phyloP scores from a whole-genome alignment of 805 yeast genomes.

The Saccharomycopsis synnaedendra region DNA sequence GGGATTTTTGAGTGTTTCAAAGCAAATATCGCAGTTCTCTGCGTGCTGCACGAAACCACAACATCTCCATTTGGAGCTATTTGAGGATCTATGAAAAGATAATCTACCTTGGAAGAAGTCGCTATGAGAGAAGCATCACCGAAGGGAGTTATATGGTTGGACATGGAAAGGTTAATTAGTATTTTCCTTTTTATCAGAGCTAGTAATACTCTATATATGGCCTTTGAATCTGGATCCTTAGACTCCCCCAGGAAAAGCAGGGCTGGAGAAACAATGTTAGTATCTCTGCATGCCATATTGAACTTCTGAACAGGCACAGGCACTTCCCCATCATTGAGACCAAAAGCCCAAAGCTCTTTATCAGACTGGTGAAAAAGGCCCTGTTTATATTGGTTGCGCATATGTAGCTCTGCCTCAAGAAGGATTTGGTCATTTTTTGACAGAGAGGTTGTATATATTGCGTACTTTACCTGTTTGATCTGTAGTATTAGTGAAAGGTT shows the following conservation, averaged over 20 bases:
- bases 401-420: constrained; percentile 29
- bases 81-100: constrained; percentile 37
- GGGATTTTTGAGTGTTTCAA: constrained; percentile 18
- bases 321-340: constrained; percentile 25
- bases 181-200: constrained; percentile 28
- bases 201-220: constrained; percentile 11
- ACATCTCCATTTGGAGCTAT: constrained; percentile 35
- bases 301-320: constrained; percentile 23
- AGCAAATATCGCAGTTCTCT: constrained; percentile 23
- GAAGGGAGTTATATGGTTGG: constrained; percentile 33
- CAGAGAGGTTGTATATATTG: constrained; percentile 11
- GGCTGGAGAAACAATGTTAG: constrained; percentile 17
- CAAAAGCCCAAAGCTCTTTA: constrained; percentile 33
- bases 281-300: constrained; percentile 14
- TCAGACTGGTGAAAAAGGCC: constrained; percentile 28
- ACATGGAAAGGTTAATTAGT: constrained; percentile 23
- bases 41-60: constrained; percentile 24
- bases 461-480: constrained; percentile 12
- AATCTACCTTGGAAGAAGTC: constrained; percentile 14
- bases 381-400: constrained; percentile 26
- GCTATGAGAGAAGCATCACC: constrained; percentile 28
- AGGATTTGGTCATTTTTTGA: constrained; percentile 28
- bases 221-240: background rate
- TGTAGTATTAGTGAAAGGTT: constrained; percentile 13
- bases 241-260: constrained; percentile 16